Evolutionary conservation across 1,284 basidiomycete species (phyloP), one percentile per base, ranked within the genome.

Genomic region (Anthracocystis panici-leucophaei): DNA sequence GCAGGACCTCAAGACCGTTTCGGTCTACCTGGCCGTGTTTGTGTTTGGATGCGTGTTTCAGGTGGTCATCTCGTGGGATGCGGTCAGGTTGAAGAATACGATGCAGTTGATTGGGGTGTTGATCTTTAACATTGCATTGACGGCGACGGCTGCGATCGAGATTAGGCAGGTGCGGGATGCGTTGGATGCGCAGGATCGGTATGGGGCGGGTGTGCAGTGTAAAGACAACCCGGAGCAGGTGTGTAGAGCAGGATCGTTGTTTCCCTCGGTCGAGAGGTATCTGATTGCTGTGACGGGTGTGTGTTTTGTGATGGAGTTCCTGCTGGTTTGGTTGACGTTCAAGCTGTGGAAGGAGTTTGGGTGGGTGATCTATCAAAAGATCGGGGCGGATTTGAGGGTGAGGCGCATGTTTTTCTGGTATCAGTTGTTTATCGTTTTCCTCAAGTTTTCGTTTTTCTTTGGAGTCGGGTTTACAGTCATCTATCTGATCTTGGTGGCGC

Each of bases 391-490:
- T 57, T 60, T 81, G 29, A 38, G 48, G 21, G 70, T 78, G 35
- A 46, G 80, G 23, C 66, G 61, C 21, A 73, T 78, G 69, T 81
- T 76, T 54, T 60, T 82, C 41, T 74, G 66, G 63, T 82, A 82
- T 52, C 79, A 82, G 62, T 53, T 79, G n/a, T 81, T 79, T 31
- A 77, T 80, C 62, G 77, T 79, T 27, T 70, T 81, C 46, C 65
- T 82, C 65, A 82, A 82, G 63, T 82, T 81, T 48, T 42, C 62
- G 44, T 81, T 81, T 51, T 81, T 82, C 73, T 81, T 82, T 51
- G 80, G 80, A 18, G 67, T 75, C 2, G 75, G 75, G 8, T 78
- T 78, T 51, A 75, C 78, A 20, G 66, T 78, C 9, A 75, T 80
- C 49, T 82, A 79, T 46, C 65, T 82, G 10, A 82, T 82, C 57